These are phyloP conservation scores for Cynanchum wilfordii DNA, from an alignment of 257 asterid species.

Conservation along the genomic window DNA sequence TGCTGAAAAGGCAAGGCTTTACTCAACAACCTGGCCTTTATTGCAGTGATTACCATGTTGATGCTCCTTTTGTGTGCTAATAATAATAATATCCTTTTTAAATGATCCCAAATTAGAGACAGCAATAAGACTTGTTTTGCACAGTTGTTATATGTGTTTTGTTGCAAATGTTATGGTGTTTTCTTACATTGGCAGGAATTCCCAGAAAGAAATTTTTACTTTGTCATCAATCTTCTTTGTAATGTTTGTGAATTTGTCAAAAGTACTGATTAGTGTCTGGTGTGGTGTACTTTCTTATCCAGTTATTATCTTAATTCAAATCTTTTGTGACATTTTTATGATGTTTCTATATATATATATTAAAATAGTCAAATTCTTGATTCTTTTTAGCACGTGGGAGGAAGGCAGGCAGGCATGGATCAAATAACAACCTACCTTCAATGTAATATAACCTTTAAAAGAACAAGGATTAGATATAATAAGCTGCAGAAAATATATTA, in stretches of 20 bases:
- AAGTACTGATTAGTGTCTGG: not conserved
- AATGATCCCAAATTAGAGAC: not conserved
- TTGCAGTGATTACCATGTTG: conserved; percentile 70
- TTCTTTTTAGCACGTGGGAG: too few relatives aligned
- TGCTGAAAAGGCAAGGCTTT: conserved; percentile 74
- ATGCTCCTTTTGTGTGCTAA: conserved; percentile 75
- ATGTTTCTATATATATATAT: too few relatives aligned
- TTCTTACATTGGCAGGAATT: not conserved
- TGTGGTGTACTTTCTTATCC: not conserved
- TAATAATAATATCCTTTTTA: too few relatives aligned
- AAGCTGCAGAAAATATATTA: too few relatives aligned
- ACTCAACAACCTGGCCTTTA: conserved; percentile 91
- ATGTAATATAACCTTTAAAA: too few relatives aligned
- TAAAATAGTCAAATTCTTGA: too few relatives aligned
- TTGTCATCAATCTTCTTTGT: not conserved
- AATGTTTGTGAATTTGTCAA: not conserved
- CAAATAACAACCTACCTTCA: too few relatives aligned
- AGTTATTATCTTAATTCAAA: too few relatives aligned
- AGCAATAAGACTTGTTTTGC: not conserved
- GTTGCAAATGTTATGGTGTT: not conserved
- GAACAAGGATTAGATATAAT: too few relatives aligned
- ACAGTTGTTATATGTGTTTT: not conserved
- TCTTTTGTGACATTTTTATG: too few relatives aligned
- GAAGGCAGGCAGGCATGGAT: too few relatives aligned
- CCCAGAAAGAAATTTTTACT: not conserved